Evolutionary conservation across 1,284 basidiomycete genomes (phyloP).

Genomic region (Trichosporon inkin): DNA sequence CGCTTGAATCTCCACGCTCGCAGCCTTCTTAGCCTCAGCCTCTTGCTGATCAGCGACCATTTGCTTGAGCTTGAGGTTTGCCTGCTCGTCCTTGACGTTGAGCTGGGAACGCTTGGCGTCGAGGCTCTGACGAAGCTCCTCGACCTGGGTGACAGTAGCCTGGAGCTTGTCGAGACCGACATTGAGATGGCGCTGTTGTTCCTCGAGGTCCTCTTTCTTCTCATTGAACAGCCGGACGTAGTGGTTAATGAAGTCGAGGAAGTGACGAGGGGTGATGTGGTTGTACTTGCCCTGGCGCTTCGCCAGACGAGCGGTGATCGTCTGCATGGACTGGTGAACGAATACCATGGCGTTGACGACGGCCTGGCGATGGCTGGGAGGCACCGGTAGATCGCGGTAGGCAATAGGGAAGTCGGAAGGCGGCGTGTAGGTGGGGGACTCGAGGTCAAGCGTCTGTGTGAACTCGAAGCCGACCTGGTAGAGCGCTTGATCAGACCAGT

Average conservation of each 20-base stretch:
- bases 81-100: conserved; percentile 87
- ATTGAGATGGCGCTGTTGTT: conserved; percentile 97
- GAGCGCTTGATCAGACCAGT: conserved; percentile 96
- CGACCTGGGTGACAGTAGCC: conserved; percentile 92
- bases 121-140: conserved; percentile 90
- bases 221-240: conserved; percentile 95
- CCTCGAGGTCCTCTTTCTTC: conserved; percentile 97
- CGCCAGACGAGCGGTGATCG: conserved; percentile 81
- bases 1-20: conserved; percentile 92
- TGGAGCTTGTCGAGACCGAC: conserved; percentile 96
- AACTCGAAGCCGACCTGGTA: conserved; percentile 96
- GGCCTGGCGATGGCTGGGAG: conserved; percentile 68
- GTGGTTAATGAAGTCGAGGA: conserved; percentile 97
- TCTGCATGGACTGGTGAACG: conserved; percentile 85
- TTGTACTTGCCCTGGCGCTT: conserved; percentile 89
- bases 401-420: conserved; percentile 79
- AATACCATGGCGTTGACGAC: conserved; percentile 91
- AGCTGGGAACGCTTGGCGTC: conserved; percentile 91
- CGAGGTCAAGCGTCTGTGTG: conserved; percentile 84
- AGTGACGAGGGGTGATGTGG: conserved; percentile 96
- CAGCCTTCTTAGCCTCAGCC: conserved; percentile 95
- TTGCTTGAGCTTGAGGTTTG: conserved; percentile 92
- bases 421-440: conserved; percentile 70
- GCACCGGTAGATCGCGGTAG: conserved; percentile 73
- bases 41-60: conserved; percentile 99